Base-by-base conservation (phyloP, 139 green algal genomes). In the Auxenochlorella protothecoides region DNA sequence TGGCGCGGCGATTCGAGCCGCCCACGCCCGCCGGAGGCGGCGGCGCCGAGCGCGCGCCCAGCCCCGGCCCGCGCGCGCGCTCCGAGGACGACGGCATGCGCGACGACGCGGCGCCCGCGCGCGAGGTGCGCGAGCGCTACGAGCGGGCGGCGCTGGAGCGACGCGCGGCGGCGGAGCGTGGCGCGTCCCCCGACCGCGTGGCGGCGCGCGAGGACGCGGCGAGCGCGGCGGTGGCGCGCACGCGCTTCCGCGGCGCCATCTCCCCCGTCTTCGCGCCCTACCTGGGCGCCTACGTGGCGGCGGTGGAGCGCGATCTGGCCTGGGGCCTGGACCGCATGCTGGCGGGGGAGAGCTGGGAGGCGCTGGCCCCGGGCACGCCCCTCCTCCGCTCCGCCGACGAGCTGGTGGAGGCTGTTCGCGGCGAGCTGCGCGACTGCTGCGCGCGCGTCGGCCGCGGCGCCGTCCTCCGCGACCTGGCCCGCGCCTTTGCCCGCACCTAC, bases 361-460 rank as follows among this genome's bases (percentile, higher is more conserved):
- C 85, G 44, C 80, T 82, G 62, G 85, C 87, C 44, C 83, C 83
- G 14, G 85, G 27, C 27, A 44, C 27, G 27, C 27, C 27, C 27
- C 27, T 44, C 27, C 57, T 62, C 57, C 57, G 9, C 57, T 62
- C 57, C 61, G 80, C 78, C 63, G 85, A 80, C 65, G 74, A 88
- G 81, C 72, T 96, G 57, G 96, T 96, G 84, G 76, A 93, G 9
- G 86, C 87, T 68, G 89, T 99, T 73, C 90, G 92, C 60, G 77
- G 27, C 11, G 77, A 82, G 68, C 68, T 82, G 63, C 63, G 57
- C 10, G 71, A 82, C 53, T 82, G 77, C 53, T 53, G 66, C 27
- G 44, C 55, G 9, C 68, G 68, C 44, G 56, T 82, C 55, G 71
- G 73, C 5, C 79, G 82, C 8, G 89, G 88, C n/a, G 65, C 84